A percentile compares a stretch with the other conserved stretches of the same genome.
Conservation (phyloP, 2,329 filamentous ascomycete genomes). For the Lecanicillium sp. region DNA sequence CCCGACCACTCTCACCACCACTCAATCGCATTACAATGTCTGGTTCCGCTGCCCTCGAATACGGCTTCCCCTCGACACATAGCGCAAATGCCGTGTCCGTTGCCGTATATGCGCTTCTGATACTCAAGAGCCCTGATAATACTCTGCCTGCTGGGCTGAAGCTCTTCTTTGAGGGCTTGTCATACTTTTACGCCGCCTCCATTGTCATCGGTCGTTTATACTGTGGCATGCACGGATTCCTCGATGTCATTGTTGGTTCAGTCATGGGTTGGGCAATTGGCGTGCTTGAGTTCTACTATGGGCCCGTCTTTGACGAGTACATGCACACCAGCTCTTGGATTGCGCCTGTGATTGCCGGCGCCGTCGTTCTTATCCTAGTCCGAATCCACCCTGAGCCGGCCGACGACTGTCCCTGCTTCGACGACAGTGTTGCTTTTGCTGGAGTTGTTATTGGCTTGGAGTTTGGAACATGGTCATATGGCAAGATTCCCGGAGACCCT, state of each 20-base stretch:
- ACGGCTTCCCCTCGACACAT: conserved; percentile 95
- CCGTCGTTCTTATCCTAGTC: conserved; percentile 67
- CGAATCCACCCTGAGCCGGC: conserved; percentile 91
- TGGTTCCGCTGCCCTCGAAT: conserved; percentile 87
- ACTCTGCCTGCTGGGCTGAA: conserved; percentile 51
- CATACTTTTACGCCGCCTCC: conserved; percentile 79
- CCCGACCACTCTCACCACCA: conserved; percentile 83
- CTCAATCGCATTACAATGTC: conserved; percentile 96
- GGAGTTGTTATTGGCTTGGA: conserved; percentile 83
- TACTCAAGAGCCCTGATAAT: conserved; percentile 58
- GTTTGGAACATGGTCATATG: conserved; percentile 76
- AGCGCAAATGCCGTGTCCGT: conserved; percentile 96
- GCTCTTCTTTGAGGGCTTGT: conserved; percentile 54
- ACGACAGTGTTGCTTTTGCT: conserved; percentile 89
- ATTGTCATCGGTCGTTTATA: conserved; percentile 90
- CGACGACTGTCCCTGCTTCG: conserved; percentile 94
- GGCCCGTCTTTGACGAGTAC: conserved; percentile 58
- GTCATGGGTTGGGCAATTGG: conserved; percentile 62
- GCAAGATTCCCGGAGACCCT: conserved; percentile 39
- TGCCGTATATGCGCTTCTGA: conserved; percentile 71
- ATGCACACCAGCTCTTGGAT: conserved; percentile 56
- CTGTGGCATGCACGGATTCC: conserved; percentile 97
- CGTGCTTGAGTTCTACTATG: conserved; percentile 51
- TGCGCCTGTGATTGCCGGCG: conserved; percentile 54
- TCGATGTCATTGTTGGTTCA: conserved; percentile 80